A percentile compares a stretch with the other conserved stretches of the same genome.
These are phyloP conservation scores for Trichoderma aggressivum DNA, from an alignment of 2,329 filamentous ascomycete genomes.

Conservation along the genomic window DNA sequence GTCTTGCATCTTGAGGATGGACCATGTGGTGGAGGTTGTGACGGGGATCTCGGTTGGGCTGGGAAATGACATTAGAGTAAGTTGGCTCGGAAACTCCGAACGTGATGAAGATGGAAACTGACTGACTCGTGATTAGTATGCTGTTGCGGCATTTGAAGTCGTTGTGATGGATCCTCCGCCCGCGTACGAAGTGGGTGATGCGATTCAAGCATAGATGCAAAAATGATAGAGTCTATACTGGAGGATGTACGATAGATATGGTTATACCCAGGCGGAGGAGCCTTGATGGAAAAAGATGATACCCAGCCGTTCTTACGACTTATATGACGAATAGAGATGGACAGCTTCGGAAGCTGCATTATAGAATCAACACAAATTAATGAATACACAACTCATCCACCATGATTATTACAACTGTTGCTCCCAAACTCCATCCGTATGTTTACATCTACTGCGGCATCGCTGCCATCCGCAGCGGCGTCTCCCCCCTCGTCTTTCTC, in stretches of 20 bases:
- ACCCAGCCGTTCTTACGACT: background rate
- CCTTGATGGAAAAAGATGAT: background rate
- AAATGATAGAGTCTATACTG: background rate
- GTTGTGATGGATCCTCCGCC: conserved; percentile 13
- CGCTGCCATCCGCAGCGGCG: conserved; percentile 8
- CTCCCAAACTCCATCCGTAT: background rate
- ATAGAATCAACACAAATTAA: background rate
- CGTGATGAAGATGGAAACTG: background rate
- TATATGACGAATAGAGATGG: background rate
- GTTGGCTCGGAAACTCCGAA: background rate
- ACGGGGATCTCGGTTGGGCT: conserved; percentile 6
- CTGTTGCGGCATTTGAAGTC: background rate
- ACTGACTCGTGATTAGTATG: background rate
- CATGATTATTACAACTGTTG: background rate
- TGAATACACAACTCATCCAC: background rate
- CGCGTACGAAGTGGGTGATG: conserved; percentile 3
- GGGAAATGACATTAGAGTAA: conserved; percentile 2
- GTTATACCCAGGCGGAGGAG: background rate
- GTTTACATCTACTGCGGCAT: background rate
- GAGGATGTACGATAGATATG: background rate
- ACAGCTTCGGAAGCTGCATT: background rate
- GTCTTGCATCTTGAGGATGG: conserved; percentile 1
- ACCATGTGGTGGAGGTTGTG: conserved; percentile 1
- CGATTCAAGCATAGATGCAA: background rate
- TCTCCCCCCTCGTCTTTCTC: conserved; percentile 24